A percentile compares a stretch with the other conserved stretches of the same genome.
These are phyloP conservation scores for Corchorus olitorius DNA, from an alignment of 345 rosid species.

Conservation along the genomic window DNA sequence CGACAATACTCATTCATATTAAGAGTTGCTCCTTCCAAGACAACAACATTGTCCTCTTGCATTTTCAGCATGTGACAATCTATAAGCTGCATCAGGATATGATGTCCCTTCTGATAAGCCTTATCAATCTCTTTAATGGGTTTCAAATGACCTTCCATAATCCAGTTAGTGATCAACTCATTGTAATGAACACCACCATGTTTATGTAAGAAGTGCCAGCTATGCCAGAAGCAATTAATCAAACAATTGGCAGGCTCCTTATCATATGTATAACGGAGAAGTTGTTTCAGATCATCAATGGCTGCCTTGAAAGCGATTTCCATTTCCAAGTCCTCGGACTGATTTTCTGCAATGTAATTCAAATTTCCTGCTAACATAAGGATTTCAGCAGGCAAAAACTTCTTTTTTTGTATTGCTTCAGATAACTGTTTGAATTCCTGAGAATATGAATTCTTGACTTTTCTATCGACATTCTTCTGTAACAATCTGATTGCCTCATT, in stretches of 20 bases:
- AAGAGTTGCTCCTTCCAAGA: slow-evolving; percentile 40
- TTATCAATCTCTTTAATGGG: slow-evolving; percentile 33
- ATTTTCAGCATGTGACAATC: slow-evolving; percentile 45
- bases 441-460: neutral
- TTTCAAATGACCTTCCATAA: slow-evolving; percentile 60
- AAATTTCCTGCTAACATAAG: slow-evolving; percentile 41
- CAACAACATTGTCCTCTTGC: slow-evolving; percentile 44
- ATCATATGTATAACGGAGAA: slow-evolving; percentile 35
- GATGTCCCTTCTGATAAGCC: slow-evolving; percentile 49
- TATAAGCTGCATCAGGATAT: slow-evolving; percentile 53
- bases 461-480: neutral
- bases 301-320: slow-evolving; percentile 9
- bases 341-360: slow-evolving; percentile 12
- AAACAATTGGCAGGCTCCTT: slow-evolving; percentile 15
- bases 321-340: neutral
- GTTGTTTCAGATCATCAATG: neutral
- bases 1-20: slow-evolving; percentile 32
- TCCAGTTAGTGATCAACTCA: slow-evolving; percentile 63
- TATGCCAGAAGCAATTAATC: slow-evolving; percentile 53
- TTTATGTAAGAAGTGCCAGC: slow-evolving; percentile 39
- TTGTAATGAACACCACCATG: slow-evolving; percentile 47
- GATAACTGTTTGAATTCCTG: neutral
- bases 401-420: neutral
- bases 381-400: slow-evolving; percentile 37
- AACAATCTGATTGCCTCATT: neutral